Base-by-base conservation (phyloP, 2,329 filamentous ascomycete species). In the Whalleya microplaca region DNA sequence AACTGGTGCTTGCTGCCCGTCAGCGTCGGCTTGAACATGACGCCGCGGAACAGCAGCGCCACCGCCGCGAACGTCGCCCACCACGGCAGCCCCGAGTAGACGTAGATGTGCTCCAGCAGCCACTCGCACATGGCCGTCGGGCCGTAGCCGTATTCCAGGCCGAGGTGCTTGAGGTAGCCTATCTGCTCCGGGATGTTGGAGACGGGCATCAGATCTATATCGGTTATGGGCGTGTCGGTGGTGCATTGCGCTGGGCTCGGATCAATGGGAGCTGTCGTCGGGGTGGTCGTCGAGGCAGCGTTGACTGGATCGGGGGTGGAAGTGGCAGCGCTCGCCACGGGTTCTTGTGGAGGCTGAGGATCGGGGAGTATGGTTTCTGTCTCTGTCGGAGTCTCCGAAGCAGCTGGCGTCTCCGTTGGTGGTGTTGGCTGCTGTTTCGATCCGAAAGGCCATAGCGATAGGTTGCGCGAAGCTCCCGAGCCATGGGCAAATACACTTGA, bases 91-190 rank as follows among this genome's bases (percentile, higher is more conserved):
- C 89, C 91, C 1, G 73, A 77, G 65, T 82, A 88, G 59, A 97
- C 79, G 75, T 99, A 92, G 41, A 96, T 71, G 70, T 94, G 86
- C 78, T 99, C 95, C 10, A 98, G 76, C 2, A 84, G 20, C 80
- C 83, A 93, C 75, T 97, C 82, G 73, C 95, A 86, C 16, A 85
- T 64, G 3, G 87, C 77, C 0, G 92, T 91, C 4, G 90, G 85
- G 16, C 94, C 94, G 78, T 80, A 93, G 70, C 94, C 92, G 68
- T 89, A 98, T 67, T 98, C 91, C 20, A 99, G 78, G 2, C 95
- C 95, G 10, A 98, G 79, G 6, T 85, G 82, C 65, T 90, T 85
- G 56, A 99, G 79, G 69, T 93, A 97, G 60, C 95, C 95, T 56
- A 96, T 84, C 48, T 85, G 80, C 68, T 94, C 89, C 37, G 89